Conservation (phyloP, 2,329 filamentous ascomycete species). For the Biscogniauxia marginata region DNA sequence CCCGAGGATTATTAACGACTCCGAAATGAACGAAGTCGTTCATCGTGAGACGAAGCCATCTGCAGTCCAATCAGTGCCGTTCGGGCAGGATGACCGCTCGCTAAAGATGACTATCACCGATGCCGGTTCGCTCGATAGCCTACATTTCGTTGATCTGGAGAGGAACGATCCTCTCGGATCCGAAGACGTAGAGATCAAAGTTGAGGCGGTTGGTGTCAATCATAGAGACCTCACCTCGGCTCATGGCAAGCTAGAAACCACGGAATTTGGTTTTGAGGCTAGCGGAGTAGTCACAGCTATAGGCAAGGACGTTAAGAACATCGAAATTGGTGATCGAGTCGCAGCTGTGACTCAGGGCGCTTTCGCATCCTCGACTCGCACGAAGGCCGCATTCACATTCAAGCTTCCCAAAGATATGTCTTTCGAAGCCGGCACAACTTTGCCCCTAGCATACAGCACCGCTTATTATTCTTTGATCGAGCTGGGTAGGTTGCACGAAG, state of each 20-base stretch:
- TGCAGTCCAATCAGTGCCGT: conserved; percentile 38
- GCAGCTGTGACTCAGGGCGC: conserved; percentile 40
- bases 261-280: conserved; percentile 29
- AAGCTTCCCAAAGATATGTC: conserved; percentile 28
- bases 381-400: conserved; percentile 28
- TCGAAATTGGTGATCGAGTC: conserved; percentile 30
- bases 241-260: conserved; percentile 26
- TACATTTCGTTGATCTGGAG: conserved; percentile 27
- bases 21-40: conserved; percentile 42
- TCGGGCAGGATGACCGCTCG: conserved; percentile 29
- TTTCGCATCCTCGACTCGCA: conserved; percentile 28
- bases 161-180: conserved; percentile 30
- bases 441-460: conserved; percentile 28
- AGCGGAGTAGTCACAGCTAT: conserved; percentile 27
- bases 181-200: conserved; percentile 35
- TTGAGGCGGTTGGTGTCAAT: conserved; percentile 30
- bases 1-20: conserved; percentile 39
- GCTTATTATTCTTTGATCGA: conserved; percentile 30
- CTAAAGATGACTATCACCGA: conserved; percentile 29
- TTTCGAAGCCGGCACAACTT: conserved; percentile 28
- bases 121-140: conserved; percentile 28
- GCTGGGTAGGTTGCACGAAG: conserved; percentile 25
- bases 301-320: conserved; percentile 23
- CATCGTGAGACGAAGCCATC: conserved; percentile 41
- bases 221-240: conserved; percentile 30